Conservation (phyloP, 2,329 filamentous ascomycete species). For the Aureobasidium pullulans region DNA sequence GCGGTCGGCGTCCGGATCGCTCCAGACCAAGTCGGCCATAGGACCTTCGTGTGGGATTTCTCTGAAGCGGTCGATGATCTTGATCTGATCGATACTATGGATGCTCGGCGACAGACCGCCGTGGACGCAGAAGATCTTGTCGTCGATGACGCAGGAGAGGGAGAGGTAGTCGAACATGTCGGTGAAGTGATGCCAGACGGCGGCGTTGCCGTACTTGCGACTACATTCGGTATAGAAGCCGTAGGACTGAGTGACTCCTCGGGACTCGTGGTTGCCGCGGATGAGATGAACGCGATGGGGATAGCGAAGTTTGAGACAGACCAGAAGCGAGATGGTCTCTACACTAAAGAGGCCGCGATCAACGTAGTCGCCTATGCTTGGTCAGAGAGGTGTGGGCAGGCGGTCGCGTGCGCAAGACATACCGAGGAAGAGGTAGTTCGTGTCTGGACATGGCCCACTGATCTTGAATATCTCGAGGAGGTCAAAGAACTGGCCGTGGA, state of each 20-base stretch:
- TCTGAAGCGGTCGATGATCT: slow-evolving; percentile 97
- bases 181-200: slow-evolving; percentile 99
- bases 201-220: slow-evolving; percentile 96
- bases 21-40: slow-evolving; percentile 99
- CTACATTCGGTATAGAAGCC: slow-evolving; percentile 98
- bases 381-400: not conserved
- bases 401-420: slow-evolving; percentile 20
- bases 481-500: slow-evolving; percentile 98
- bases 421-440: slow-evolving; percentile 97
- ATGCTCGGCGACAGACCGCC: slow-evolving; percentile 68
- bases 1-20: slow-evolving; percentile 90
- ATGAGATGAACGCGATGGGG: slow-evolving; percentile 93
- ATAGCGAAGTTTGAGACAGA: slow-evolving; percentile 95
- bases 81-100: slow-evolving; percentile 98
- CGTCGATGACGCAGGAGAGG: slow-evolving; percentile 92
- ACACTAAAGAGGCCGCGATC: slow-evolving; percentile 98
- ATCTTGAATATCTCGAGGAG: slow-evolving; percentile 99
- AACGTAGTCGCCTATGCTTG: slow-evolving; percentile 71
- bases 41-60: slow-evolving; percentile 98
- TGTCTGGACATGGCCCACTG: slow-evolving; percentile 92
- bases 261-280: slow-evolving; percentile 72
- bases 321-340: slow-evolving; percentile 94
- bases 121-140: slow-evolving; percentile 98
- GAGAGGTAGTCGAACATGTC: slow-evolving; percentile 99
- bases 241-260: slow-evolving; percentile 96